Conservation (phyloP, 257 asterid species). For the Jaltomata sinuosa region DNA sequence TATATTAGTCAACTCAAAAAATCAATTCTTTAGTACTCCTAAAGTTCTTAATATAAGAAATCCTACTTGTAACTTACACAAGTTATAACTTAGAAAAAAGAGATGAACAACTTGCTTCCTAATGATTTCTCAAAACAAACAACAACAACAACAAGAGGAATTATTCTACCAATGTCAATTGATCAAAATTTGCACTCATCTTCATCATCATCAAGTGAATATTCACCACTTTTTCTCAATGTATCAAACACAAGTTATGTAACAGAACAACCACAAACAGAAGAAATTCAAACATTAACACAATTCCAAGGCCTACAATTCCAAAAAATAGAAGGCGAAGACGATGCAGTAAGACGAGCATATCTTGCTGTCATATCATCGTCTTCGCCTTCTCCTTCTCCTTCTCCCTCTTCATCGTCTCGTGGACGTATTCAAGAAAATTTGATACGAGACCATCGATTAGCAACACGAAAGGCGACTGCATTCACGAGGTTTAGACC, state of each 20-base stretch:
- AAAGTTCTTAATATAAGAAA: background rate
- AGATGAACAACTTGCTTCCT: constrained; percentile 34
- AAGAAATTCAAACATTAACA: background rate
- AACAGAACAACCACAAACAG: constrained; percentile 9
- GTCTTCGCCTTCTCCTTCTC: background rate
- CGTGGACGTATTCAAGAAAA: constrained; percentile 3
- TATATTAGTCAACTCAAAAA: background rate
- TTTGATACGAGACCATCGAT: background rate
- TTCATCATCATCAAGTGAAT: constrained; percentile 19
- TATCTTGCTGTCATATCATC: constrained; percentile 45
- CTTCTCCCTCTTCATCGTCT: constrained; percentile 9
- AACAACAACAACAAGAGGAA: background rate
- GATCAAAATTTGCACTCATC: constrained; percentile 34
- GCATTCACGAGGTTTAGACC: background rate
- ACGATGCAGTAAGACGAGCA: constrained; percentile 49
- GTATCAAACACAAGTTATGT: constrained; percentile 8
- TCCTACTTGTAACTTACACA: background rate
- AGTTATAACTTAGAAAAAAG: constrained; percentile 32
- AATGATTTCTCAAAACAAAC: constrained; percentile 19
- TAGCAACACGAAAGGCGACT: background rate
- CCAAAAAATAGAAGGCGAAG: constrained; percentile 40
- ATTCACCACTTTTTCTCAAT: constrained; percentile 38
- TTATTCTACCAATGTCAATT: background rate
- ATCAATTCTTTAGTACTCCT: background rate
- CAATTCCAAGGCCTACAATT: constrained; percentile 26